Base-by-base conservation (phyloP, 139 green algal species). In the Picochlorum sp. region DNA sequence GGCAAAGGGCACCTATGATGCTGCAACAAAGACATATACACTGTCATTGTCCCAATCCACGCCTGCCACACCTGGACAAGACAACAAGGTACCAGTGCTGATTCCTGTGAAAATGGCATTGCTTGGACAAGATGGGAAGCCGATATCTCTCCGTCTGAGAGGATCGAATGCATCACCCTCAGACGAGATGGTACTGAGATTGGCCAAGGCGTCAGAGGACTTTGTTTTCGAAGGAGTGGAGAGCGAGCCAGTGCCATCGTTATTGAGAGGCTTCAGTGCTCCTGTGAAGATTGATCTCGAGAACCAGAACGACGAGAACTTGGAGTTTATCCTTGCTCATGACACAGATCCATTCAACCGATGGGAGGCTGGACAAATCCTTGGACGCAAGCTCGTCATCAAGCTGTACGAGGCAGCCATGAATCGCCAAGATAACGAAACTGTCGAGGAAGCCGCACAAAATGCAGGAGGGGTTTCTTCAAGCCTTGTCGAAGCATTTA, bases 231-330 rank as follows among this genome's bases (percentile, higher is more conserved):
- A 75, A 63, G 74, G 75, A 10, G 71, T 92, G 21, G 47, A 68
- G 30, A 62, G 62, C 15, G 60, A 73, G 58, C 86, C 88, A 15
- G 86, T 96, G 64, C 87, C 89, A 49, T 93, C 80, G 4, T 74
- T 97, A 76, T 86, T 98, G 68, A 84, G 94, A 15, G 79, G 77
- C 76, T 98, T 98, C 79, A 92, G 77, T 34, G 93, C 93, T 8
- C 93, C 93, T 28, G 90, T 98, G 38, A 88, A 86, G 68, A 61
- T 96, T 65, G 71, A 74, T 54, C 72, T 94, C 45, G 76, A 85
- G 55, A 84, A 86, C 1, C 85, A 94, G 69, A 88, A 69, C 3
- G 82, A 96, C 11, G 84, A 92, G 58, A 81, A 97, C 61, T 81
- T 97, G 45, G 34, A 84, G 21, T 95, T 97, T 79, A 72, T 97